Percentiles rank a stretch among this genome's conserved stretches.
Conservation (phyloP, 805 yeast genomes). For the Komagataella ulmi region DNA sequence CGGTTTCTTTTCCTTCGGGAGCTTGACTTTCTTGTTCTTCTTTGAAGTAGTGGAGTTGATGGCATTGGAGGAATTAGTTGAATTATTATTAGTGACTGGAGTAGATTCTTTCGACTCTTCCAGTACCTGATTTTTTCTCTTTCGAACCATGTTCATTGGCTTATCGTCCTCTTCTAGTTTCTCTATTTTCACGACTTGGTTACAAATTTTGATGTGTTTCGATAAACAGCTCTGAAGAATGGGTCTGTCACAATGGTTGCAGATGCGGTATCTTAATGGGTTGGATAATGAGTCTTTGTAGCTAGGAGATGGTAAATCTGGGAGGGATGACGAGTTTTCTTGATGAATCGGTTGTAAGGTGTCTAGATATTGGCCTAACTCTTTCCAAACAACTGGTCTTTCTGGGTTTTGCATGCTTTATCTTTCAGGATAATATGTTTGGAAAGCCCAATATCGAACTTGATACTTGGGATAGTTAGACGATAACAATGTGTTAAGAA, state of each 20-base stretch:
- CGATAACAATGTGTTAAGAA: neutral
- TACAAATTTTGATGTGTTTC: slow-evolving; percentile 25
- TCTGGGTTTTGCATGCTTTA: neutral
- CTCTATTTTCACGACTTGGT: slow-evolving; percentile 16
- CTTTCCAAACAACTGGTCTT: slow-evolving; percentile 15
- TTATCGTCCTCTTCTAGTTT: slow-evolving; percentile 7
- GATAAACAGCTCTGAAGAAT: slow-evolving; percentile 22
- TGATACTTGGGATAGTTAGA: neutral
- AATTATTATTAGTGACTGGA: slow-evolving; percentile 5
- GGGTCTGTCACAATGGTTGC: slow-evolving; percentile 34
- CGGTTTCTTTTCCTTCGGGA: slow-evolving; percentile 14
- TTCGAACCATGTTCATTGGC: neutral
- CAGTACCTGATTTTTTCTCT: slow-evolving; percentile 5
- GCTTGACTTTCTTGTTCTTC: slow-evolving; percentile 6
- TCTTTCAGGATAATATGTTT: neutral
- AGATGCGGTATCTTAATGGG: slow-evolving; percentile 28
- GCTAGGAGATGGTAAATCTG: slow-evolving; percentile 2
- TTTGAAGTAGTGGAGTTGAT: slow-evolving; percentile 4
- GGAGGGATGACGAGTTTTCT: slow-evolving; percentile 1
- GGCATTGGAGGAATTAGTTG: slow-evolving; percentile 8
- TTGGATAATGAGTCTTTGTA: slow-evolving; percentile 21
- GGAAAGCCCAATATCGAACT: neutral
- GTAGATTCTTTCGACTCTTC: slow-evolving; percentile 6
- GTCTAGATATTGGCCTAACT: slow-evolving; percentile 19
- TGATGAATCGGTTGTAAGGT: slow-evolving; percentile 10